Evolutionary conservation across 352 stramenopile species (phyloP).

Genomic region (Thraustotheca clavata): DNA sequence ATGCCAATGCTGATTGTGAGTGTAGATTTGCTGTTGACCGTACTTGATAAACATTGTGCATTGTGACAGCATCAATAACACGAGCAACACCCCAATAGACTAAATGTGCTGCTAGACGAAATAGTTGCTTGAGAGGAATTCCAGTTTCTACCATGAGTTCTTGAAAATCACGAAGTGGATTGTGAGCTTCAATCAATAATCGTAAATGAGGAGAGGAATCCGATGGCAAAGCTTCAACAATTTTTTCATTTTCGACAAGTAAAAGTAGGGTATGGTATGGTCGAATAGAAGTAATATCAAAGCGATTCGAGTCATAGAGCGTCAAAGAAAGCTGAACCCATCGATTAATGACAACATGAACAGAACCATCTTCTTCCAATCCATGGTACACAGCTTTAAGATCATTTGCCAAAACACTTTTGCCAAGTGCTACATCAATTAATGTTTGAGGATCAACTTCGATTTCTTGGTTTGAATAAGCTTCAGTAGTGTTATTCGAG

Average conservation of each 20-base stretch:
- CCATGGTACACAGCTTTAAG: conserved; percentile 79
- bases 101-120: conserved; percentile 71
- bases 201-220: conserved; percentile 73
- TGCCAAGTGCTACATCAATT: conserved; percentile 67
- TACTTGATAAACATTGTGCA: conserved; percentile 85
- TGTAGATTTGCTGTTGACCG: conserved; percentile 45
- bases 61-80: conserved; percentile 73
- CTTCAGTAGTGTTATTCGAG: neutral
- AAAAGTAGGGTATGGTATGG: conserved; percentile 81
- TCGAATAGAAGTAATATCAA: conserved; percentile 52
- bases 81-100: conserved; percentile 76
- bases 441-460: conserved; percentile 75
- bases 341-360: conserved; percentile 74
- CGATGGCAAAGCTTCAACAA: conserved; percentile 51
- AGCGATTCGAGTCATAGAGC: conserved; percentile 49
- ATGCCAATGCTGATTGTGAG: conserved; percentile 35
- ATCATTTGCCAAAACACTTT: conserved; percentile 78
- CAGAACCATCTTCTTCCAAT: conserved; percentile 56
- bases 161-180: conserved; percentile 79
- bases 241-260: conserved; percentile 49
- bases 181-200: conserved; percentile 58
- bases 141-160: conserved; percentile 70
- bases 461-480: conserved; percentile 25
- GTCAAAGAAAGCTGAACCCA: conserved; percentile 84
- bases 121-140: conserved; percentile 72